Base-by-base conservation (phyloP, 75 land plant genomes). In the Sequoia sempervirens region DNA sequence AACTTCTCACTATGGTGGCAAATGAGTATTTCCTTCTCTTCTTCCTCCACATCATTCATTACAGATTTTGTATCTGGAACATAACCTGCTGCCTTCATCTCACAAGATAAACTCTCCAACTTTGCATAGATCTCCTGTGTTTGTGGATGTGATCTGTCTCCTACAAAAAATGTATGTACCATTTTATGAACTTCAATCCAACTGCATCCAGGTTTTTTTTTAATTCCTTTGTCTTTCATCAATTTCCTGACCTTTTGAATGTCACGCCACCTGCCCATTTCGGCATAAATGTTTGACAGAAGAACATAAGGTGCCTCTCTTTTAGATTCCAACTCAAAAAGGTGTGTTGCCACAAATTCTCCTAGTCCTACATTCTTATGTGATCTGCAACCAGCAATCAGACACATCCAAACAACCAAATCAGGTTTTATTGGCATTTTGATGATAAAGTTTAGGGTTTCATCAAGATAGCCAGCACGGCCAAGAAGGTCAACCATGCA, bases 401-500 rank as follows among this genome's bases (percentile, higher is more conserved):
- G 23, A 66, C 85, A 83, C 20, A 58, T 75, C 87, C 87, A 88
- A 5, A 76, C 81, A 20, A 81, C 81, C 72, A 76, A 74, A 52
- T 38, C 37, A 20, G 87, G 69, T 38, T 82, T 66, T 45, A 53
- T 82, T 54, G 86, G 82, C 82, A 85, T 76, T n/a, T 34, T 82
- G 66, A 85, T 58, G 43, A 88, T 88, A 14, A 85, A 82, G 12
- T 82, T 80, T 30, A 72, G 34, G 2, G 89, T 85, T 68, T 86
- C 88, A 1, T 81, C 83, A 20, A 88, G 80, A n/a, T 32, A 50
- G 11, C 85, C 88, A 9, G 87, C 89, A n/a, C 89, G 88, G 18
- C 89, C 89, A 47, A 88, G 83, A 80, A 88, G 68, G 38, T 88
- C 89, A 5, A 84, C 83, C 83, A 88, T 86, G 82, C 87, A 88